Percentiles rank a stretch among this genome's conserved stretches.
Conservation (phyloP, 2,329 filamentous ascomycete species). For the Xylariaceae sp. region DNA sequence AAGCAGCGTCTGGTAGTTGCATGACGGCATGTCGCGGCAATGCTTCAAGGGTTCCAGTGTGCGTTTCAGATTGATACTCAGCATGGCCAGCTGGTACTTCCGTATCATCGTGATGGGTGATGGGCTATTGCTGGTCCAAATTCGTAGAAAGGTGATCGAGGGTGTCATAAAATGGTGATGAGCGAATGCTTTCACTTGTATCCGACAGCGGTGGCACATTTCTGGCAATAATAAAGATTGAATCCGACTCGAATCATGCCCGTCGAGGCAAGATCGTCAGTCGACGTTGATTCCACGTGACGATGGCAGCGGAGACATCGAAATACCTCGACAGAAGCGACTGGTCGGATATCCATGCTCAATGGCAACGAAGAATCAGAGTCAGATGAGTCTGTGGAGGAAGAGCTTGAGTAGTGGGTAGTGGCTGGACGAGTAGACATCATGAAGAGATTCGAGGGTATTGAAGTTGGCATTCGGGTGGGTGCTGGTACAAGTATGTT, state of each 20-base stretch:
- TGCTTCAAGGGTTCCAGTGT: too few relatives aligned
- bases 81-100: too few relatives aligned
- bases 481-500: neutral
- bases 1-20: too few relatives aligned
- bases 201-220: conserved; percentile 62
- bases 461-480: neutral
- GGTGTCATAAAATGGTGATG: neutral
- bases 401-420: conserved; percentile 38
- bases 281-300: conserved; percentile 59
- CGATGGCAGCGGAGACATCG: conserved; percentile 54
- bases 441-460: conserved; percentile 9
- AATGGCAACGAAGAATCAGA: conserved; percentile 42
- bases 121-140: too few relatives aligned
- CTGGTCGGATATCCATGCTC: conserved; percentile 48
- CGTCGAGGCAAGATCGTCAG: conserved; percentile 55
- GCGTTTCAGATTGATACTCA: too few relatives aligned
- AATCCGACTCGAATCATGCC: conserved; percentile 65
- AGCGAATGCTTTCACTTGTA: conserved; percentile 49
- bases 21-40: too few relatives aligned
- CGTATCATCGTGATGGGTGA: too few relatives aligned
- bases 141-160: neutral
- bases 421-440: conserved; percentile 36
- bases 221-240: conserved; percentile 65
- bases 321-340: conserved; percentile 57
- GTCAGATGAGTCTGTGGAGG: conserved; percentile 35